Percentiles rank a stretch among this genome's conserved stretches.
Conservation (phyloP, 345 rosid species). For the Lumnitzera littorea region DNA sequence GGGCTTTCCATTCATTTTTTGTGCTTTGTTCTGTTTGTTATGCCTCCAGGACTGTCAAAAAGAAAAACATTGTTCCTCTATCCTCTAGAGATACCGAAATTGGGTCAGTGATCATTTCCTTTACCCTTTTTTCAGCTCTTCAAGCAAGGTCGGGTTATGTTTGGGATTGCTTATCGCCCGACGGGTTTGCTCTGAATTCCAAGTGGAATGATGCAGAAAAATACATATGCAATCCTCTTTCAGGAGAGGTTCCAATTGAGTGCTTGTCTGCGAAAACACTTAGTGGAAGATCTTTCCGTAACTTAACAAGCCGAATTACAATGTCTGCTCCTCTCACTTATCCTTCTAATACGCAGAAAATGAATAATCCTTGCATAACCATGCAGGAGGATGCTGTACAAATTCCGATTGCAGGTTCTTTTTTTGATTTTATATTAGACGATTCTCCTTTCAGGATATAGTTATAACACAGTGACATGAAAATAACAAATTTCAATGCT, state of each 20-base stretch:
- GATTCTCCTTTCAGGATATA: too few species aligned
- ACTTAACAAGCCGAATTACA: conserved; percentile 31
- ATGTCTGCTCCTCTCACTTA: conserved; percentile 2
- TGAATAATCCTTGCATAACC: too few species aligned
- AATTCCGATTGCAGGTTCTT: conserved; percentile 30
- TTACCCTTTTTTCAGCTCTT: conserved; percentile 42
- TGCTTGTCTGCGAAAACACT: conserved; percentile 85
- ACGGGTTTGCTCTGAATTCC: conserved; percentile 77
- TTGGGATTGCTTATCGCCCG: conserved; percentile 69
- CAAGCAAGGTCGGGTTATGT: conserved; percentile 58
- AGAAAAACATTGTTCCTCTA: too few species aligned
- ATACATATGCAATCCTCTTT: conserved; percentile 89
- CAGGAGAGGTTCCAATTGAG: conserved; percentile 93
- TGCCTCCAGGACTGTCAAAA: too few species aligned
- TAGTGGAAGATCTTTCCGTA: conserved; percentile 67
- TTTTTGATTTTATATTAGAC: too few species aligned
- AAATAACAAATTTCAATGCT: too few species aligned
- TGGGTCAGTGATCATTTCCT: too few species aligned
- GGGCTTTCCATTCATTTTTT: too few species aligned
- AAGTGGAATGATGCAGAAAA: conserved; percentile 99
- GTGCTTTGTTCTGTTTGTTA: too few species aligned
- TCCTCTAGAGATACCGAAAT: too few species aligned
- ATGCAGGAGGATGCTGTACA: conserved; percentile 16
- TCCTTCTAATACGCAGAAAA: too few species aligned
- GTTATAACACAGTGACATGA: too few species aligned